Evolutionary conservation across 2,329 filamentous ascomycete genomes (phyloP), one percentile per base, ranked within the genome.

Genomic region (Graphium sp.): DNA sequence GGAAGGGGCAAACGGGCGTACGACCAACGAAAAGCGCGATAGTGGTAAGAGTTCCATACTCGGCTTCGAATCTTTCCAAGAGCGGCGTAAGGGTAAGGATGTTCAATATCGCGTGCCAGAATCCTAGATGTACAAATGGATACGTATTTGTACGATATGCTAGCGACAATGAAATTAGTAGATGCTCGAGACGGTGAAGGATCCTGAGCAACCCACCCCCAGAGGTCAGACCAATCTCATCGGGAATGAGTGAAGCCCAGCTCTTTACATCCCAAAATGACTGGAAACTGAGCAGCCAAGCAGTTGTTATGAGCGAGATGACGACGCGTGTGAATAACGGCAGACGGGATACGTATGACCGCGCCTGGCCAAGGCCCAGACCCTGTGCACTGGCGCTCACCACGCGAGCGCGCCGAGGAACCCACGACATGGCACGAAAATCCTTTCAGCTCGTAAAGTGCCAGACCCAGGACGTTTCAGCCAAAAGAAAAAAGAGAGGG

Each of bases 71-170:
- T 35, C 85, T 71, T 53, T 94, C 87, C 49, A 98, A 57, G 29
- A 98, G 60, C n/a, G 89, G 89, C 22, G 76, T 74, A 36, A 95
- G 50, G 14, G 83, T 80, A 37, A 91, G 29, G 15, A 83, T 49
- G 52, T 95, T 93, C 45, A 91, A 57, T 30, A 85, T 44, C 35
- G 76, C 65, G 52, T 95, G 89, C 41, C 93, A 59, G 47, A 91
- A 65, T 41, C 77, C 78, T 24, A 72, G 52, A 48, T 98, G 89
- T 34, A 94, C 73, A 32, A 98, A 60, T 1, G 85, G 83, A 46
- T 83, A 98, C 1, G 87, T 91, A 47, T 93, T 94, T 20, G 92
- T 65, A 35, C 89, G 75, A 53, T 94, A 87, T 58, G 92, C 85
- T 93, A 48, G 29, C 28, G 11, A 20, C 4, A 9, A 29, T 14